Evolutionary conservation across 2,329 filamentous ascomycete species (phyloP), one percentile per base, ranked within the genome.

Genomic region (Colletotrichum tofieldiae): DNA sequence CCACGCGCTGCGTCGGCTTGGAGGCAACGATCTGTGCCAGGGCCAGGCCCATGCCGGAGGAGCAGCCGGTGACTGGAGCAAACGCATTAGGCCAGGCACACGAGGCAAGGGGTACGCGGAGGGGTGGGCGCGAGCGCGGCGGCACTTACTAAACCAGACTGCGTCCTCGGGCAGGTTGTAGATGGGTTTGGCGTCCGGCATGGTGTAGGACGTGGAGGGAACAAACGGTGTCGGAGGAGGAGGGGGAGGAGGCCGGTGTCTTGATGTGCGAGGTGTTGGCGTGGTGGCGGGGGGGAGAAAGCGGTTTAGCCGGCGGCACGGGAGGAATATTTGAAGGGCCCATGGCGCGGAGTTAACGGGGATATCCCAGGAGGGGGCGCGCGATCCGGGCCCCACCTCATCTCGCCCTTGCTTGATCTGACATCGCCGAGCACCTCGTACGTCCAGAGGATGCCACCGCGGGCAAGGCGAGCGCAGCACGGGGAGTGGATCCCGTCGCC

Each of bases 31-130:
- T 78, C 4, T 80, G 75, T 11, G 81, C 79, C n/a, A 88, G 78
- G 26, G 80, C 77, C 3, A 81, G 78, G 14, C 87, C 86, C 47
- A 88, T 82, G 16, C 86, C 86, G 9, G 84, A 84, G 18, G 85
- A 84, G 56, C 81, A 82, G 49, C 86, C 86, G 14, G 86, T 88
- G 18, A 88, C 79, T 65, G 35, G 12, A 29, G 1, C 45, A 8
- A 32, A 41, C 16, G 5, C 14, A 37, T 63, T 43, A 63, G n/a
- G 4, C 23, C 2, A 26, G 23, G 23, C 23, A 26, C 37, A 41
- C 2, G 4, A 23, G 16, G 9, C 8, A n/a, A 49, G 20, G 45
- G 26, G 23, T 20, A 20, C 9, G 6, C 7, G 7, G 5, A 14
- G n/a, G n/a, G n/a, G n/a, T n/a, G n/a, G n/a, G n/a, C n/a, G n/a